Base-by-base conservation (phyloP, 129 eudicot species). In the Flaveria bidentis region DNA sequence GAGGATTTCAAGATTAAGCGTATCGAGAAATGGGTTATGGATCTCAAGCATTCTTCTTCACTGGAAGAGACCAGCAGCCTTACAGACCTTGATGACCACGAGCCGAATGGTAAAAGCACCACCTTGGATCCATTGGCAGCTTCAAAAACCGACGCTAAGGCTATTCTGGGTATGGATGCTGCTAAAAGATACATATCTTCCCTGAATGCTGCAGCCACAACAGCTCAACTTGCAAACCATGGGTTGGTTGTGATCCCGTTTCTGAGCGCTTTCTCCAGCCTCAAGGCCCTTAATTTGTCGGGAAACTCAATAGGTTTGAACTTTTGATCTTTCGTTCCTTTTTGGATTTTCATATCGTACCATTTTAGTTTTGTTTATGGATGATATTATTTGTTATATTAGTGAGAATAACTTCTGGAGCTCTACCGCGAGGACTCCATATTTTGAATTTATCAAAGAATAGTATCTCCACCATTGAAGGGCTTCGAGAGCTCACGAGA, bases 401-500 rank as follows among this genome's bases (percentile, higher is more conserved):
- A 94, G 99, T 85, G 86, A 94, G 93, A 72, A 86, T 94, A 73
- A 88, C 99, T 45, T 89, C 97, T 49, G 99, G 99, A 62, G 93
- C 96, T 65, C 97, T 94, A 71, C 99, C 99, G 69, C 97, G 97
- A 67, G 99, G 99, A 45, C 90, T 94, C 60, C 99, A 91, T 80
- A 63, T 81, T 58, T 56, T 94, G 81, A 94, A 94, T 75, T 70
- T 94, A 73, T 91, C 99, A 14, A 94, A 86, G 75, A 94, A 94
- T 83, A 91, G 57, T 56, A 91, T 94, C 76, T 89, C 99, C 71
- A 91, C 81, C 58, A 89, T 91, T 72, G 99, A 94, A 85, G 99
- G 99, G 66, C 80, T 94, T 75, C 87, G 99, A 41, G 97, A 94
- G 78, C 99, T 94, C 78, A 87, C 96, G 36, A 79, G 99, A 57